Base-by-base conservation (phyloP, 176 grass and related monocot species). In the Eremochloa ophiuroides region DNA sequence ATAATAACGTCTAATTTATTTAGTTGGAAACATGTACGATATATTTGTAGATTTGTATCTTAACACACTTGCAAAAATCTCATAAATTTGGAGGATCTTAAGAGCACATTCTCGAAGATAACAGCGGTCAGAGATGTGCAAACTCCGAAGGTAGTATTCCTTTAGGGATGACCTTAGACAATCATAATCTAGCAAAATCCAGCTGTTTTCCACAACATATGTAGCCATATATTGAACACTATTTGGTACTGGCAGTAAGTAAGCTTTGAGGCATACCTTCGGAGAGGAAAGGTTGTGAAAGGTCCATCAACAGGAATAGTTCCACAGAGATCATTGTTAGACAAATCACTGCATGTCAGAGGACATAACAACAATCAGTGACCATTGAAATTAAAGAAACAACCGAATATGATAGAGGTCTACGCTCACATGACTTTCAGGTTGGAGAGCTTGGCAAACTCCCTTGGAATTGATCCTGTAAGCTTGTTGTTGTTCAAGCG, bases 241-340 rank as follows among this genome's bases (percentile, higher is more conserved):
- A 63, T n/a, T 38, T 75, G 47, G 23, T 41, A 26, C 74, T 77
- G 20, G 23, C 41, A 43, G 10, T 46, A 64, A 84, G 23, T 78
- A 16, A 68, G 40, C 7, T 50, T 64, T 58, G 55, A 77, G 60
- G 34, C 50, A 55, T 95, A 98, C 96, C 93, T 93, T 83, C 83
- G 86, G 77, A 87, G 82, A 68, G 93, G 90, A 58, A 98, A 98
- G 47, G 73, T 90, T 62, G 91, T 91, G 90, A 98, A 98, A 39
- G 93, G 96, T 23, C 96, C 96, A 55, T 95, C 96, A 20, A 81
- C 90, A 44, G 96, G 96, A 71, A 98, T 91, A 20, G 96, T 98
- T 89, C 96, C 93, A 53, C 96, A 98, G 1, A 98, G 87, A 87
- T 95, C 96, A 79, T 98, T 98, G 86, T 91, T 98, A 60, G 96